phyloP scores from a whole-genome alignment of 2,329 filamentous ascomycete genomes.

The Arthrobotrys sinensis region DNA sequence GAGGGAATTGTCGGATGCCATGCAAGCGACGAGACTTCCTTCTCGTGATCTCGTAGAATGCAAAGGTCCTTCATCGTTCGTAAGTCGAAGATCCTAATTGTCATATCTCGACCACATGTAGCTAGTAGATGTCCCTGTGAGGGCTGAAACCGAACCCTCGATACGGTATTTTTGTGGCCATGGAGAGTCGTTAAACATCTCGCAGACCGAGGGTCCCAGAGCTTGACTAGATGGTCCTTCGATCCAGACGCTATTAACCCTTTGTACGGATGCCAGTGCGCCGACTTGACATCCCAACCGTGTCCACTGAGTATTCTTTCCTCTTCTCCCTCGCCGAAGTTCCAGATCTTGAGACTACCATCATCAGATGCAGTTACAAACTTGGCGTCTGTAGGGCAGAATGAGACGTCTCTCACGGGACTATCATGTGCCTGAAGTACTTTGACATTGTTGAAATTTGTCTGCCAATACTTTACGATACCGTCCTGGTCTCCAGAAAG shows the following conservation, averaged over 20 bases:
- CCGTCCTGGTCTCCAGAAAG: conserved; percentile 96
- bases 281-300: conserved; percentile 96
- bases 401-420: conserved; percentile 90
- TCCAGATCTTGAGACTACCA: conserved; percentile 92
- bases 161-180: conserved; percentile 97
- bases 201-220: conserved; percentile 96
- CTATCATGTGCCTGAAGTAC: conserved; percentile 92
- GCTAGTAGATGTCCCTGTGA: conserved; percentile 87
- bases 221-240: conserved; percentile 96
- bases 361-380: conserved; percentile 98
- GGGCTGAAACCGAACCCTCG: conserved; percentile 90
- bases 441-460: conserved; percentile 99
- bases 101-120: conserved; percentile 93
- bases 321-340: conserved; percentile 88
- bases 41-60: conserved; percentile 92
- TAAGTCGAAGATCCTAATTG: conserved; percentile 91
- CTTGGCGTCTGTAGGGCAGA: conserved; percentile 93
- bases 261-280: conserved; percentile 97
- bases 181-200: conserved; percentile 93
- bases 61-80: conserved; percentile 99
- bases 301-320: conserved; percentile 91
- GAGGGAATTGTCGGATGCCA: conserved; percentile 96
- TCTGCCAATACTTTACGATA: conserved; percentile 97
- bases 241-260: conserved; percentile 94
- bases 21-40: conserved; percentile 90